Evolutionary conservation across 805 yeast genomes (phyloP), one percentile per base, ranked within the genome.

Genomic region (Ogataea sp.): DNA sequence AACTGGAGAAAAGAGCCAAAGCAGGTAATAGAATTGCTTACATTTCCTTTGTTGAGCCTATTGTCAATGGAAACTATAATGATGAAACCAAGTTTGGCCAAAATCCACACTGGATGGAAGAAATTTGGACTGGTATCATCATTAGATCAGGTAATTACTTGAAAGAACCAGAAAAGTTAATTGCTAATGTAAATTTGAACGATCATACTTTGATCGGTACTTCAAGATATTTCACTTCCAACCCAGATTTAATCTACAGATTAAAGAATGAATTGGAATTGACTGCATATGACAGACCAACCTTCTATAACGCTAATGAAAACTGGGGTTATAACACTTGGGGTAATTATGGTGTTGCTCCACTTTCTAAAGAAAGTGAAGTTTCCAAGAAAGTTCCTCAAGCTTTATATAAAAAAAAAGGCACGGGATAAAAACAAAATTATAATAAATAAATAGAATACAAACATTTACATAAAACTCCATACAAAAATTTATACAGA

Each of bases 11-110:
- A 39, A 51, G 66, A 34, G 64, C 61, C 1, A 29, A 37, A 23
- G 26, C 26, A 23, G 26, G 26, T 23, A 23, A 23, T 8, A 23
- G 26, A 23, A 8, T 23, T 11, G 26, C 10, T 23, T 11, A 23
- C 7, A 11, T 11, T 14, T 62, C 63, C 27, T 25, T 61, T 3
- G 54, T 62, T 16, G 70, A 61, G 43, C 66, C 68, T 15, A 42
- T 59, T 27, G 57, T 47, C 3, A 37, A 87, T 52, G 61, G 86
- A 47, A 52, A 41, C 26, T 42, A 20, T 9, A 39, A 20, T 6
- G 18, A 14, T 16, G 34, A 20, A n/a, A 44, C 43, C 14, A 39
- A 34, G 31, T n/a, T 8, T 2, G 42, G 43, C 35, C n/a, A 37
- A 6, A 31, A 55, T 24, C 64, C 64, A 41, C 65, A 62, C 14